Base-by-base conservation (phyloP, 805 yeast species). In the Candida chauliodis region DNA sequence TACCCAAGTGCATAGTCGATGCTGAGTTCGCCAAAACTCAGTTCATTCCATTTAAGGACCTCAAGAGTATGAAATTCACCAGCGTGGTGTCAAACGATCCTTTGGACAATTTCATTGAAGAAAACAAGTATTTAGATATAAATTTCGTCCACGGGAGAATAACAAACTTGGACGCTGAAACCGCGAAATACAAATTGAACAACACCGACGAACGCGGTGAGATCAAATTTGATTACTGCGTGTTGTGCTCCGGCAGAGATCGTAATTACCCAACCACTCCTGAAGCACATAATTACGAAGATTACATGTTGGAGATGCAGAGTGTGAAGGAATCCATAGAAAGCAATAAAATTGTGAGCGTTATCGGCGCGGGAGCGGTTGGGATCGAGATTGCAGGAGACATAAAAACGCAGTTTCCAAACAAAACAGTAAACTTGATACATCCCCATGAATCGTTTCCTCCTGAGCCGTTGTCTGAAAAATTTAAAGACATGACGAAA, bases 251-350 rank as follows among this genome's bases (percentile, higher is more conserved):
- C 2, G 81, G 81, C 1, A 58, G 80, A 50, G 59, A 73, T 37
- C 56, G 81, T 43, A 56, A 58, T 29, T 75, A 78, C 78, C 81
- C 81, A 10, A 66, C 73, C 25, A 74, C 75, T 24, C 81, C 80
- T 2, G 49, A 57, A n/a, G 77, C 71, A 0, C 7, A 10, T 14
- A 66, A 69, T 9, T 55, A 50, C 36, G 30, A 32, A 10, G 58
- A 59, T 13, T 75, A 59, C 45, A 40, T 66, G 19, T 41, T 52
- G 14, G 81, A 76, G 45, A 74, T 76, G 77, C 35, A 41, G 3
- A 46, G 50, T 15, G 58, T 64, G 26, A 47, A 48, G 19, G 45
- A 48, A 1, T 50, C 53, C n/a, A 61, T 76, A 34, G 52, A 50
- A 11, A 30, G 41, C 3, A 61, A 70, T 11, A 51, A 67, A 8